Conservation (phyloP, 768 basidiomycete species). For the Neoboletus subvelutipes region DNA sequence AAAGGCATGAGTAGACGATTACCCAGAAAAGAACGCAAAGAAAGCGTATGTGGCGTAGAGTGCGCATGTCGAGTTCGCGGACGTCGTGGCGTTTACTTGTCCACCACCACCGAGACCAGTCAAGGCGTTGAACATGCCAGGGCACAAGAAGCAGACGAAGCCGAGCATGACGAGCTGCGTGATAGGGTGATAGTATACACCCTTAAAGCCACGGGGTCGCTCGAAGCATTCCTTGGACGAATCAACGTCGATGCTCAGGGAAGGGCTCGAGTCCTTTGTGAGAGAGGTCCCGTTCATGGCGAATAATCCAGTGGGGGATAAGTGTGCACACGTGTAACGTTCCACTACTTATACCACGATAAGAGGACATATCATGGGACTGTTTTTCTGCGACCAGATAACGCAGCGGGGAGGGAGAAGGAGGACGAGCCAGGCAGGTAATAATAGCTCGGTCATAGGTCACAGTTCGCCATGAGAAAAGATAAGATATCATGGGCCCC, state of each 20-base stretch:
- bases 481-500: slow-evolving; percentile 1
- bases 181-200: slow-evolving; percentile 55
- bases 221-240: slow-evolving; percentile 31
- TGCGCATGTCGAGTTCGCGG: slow-evolving; percentile 69
- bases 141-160: slow-evolving; percentile 57
- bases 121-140: slow-evolving; percentile 73
- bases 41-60: slow-evolving; percentile 61
- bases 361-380: not conserved
- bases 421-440: not conserved
- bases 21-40: slow-evolving; percentile 68
- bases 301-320: not conserved
- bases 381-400: not conserved
- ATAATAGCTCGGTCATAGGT: slow-evolving; percentile 3
- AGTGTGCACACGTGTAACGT: not conserved
- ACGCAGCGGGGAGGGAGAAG: not conserved
- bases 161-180: slow-evolving; percentile 65
- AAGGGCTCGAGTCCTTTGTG: slow-evolving; percentile 1
- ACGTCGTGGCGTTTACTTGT: slow-evolving; percentile 60
- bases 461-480: not conserved
- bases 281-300: not conserved
- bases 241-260: not conserved
- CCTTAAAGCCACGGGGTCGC: slow-evolving; percentile 50
- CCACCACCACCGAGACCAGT: slow-evolving; percentile 79
- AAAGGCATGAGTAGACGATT: slow-evolving; percentile 12
- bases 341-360: slow-evolving; percentile 5